A percentile compares a stretch with the other conserved stretches of the same genome.
phyloP scores from a whole-genome alignment of 106 monocot species.

The Narthecium ossifragum region DNA sequence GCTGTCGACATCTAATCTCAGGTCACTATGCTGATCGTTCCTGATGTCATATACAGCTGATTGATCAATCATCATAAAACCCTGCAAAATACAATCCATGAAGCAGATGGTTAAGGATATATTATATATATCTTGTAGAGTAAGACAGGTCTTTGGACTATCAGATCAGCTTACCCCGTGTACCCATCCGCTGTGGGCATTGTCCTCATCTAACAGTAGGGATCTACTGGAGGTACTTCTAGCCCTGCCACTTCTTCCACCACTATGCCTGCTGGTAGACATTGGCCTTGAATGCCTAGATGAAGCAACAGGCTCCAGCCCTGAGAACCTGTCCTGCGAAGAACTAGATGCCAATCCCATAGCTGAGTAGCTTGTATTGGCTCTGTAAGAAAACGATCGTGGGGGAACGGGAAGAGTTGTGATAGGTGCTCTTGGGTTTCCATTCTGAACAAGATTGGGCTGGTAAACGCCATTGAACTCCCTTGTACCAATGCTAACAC shows the following conservation, averaged over 20 bases:
- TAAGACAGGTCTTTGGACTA: neutral
- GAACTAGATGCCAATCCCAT: neutral
- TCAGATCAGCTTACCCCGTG: neutral
- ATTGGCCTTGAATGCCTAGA: conserved; percentile 12
- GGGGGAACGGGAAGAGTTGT: neutral
- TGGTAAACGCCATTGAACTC: conserved; percentile 2
- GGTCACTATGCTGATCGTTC: conserved; percentile 43
- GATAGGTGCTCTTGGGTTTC: conserved; percentile 8
- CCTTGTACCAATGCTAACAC: neutral
- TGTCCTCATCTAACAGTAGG: neutral
- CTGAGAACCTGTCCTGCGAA: conserved; percentile 6
- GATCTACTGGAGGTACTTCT: neutral
- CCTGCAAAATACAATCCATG: conserved; percentile 14
- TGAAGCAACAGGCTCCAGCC: conserved; percentile 12
- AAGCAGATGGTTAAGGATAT: neutral
- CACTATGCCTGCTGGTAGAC: neutral
- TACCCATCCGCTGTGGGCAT: neutral
- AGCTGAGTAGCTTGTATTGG: conserved; percentile 7
- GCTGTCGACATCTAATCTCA: conserved; percentile 57
- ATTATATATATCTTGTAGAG: too few species aligned
- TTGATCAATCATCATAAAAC: conserved; percentile 8
- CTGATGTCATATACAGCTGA: conserved; percentile 10
- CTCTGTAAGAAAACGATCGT: conserved; percentile 4
- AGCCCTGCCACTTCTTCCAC: neutral
- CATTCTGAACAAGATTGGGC: neutral